Evolutionary conservation across 192 early-diverging fungal species (phyloP).

Genomic region (Thamnidium elegans): DNA sequence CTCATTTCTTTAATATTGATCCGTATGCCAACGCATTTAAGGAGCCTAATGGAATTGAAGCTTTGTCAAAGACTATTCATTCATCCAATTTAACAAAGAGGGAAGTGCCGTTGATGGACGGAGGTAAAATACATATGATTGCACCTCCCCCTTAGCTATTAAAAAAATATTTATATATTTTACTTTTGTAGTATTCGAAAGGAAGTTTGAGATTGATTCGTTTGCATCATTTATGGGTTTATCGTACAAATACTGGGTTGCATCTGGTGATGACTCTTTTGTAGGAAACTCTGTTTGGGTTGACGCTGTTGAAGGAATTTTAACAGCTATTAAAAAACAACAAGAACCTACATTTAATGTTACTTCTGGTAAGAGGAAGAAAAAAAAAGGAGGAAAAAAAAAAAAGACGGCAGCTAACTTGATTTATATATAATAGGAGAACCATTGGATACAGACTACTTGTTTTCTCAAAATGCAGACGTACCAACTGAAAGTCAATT

Average conservation of each 20-base stretch:
- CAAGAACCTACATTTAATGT: slow-evolving; percentile 43
- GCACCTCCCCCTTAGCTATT: slow-evolving; percentile 61
- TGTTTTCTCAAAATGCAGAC: slow-evolving; percentile 29
- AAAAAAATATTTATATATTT: slow-evolving; percentile 42
- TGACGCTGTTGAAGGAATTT: slow-evolving; percentile 42
- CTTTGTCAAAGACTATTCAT: slow-evolving; percentile 20
- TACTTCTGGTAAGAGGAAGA: slow-evolving; percentile 10
- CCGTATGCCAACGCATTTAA: slow-evolving; percentile 67
- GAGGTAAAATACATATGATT: background rate
- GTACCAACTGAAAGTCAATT: slow-evolving; percentile 43
- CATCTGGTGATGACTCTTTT: slow-evolving; percentile 44
- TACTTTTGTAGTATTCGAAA: background rate
- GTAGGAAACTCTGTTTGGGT: slow-evolving; percentile 41
- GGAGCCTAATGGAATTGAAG: slow-evolving; percentile 42
- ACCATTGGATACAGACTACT: slow-evolving; percentile 1
- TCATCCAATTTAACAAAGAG: slow-evolving; percentile 38
- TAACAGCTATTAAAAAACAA: slow-evolving; percentile 41
- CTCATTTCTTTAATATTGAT: slow-evolving; percentile 31
- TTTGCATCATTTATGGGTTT: slow-evolving; percentile 62
- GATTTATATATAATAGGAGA: too few species aligned
- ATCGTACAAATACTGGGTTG: slow-evolving; percentile 48
- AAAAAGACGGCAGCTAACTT: too few species aligned
- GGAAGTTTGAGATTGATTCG: slow-evolving; percentile 63
- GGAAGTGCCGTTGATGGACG: slow-evolving; percentile 3
- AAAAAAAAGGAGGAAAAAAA: too few species aligned